Evolutionary conservation across 2,329 filamentous ascomycete genomes (phyloP).

Genomic region (Fusarium chaquense): DNA sequence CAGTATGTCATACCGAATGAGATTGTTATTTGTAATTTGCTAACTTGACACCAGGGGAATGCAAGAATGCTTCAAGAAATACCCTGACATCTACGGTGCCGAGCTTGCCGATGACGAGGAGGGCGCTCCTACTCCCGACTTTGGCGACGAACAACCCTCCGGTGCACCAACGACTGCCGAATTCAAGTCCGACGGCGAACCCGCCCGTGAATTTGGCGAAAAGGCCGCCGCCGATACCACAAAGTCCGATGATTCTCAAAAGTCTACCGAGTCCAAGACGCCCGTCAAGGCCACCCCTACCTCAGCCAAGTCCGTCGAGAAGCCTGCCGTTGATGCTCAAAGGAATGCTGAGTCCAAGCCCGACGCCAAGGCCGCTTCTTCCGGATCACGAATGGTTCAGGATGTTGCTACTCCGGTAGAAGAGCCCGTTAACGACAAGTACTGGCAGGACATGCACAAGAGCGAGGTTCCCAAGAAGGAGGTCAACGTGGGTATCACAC

Average conservation of each 20-base stretch:
- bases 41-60: conserved; percentile 74
- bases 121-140: conserved; percentile 49
- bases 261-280: neutral
- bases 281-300: neutral
- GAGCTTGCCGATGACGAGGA: conserved; percentile 84
- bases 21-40: neutral
- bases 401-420: conserved; percentile 30
- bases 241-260: neutral
- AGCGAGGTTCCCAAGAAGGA: conserved; percentile 27
- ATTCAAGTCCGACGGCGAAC: neutral
- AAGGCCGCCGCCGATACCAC: neutral
- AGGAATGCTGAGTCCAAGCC: neutral
- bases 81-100: conserved; percentile 92
- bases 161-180: conserved; percentile 12
- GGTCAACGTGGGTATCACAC: conserved; percentile 20
- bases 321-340: neutral
- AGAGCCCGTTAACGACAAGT: conserved; percentile 14
- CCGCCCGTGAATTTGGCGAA: neutral
- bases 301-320: neutral
- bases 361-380: neutral
- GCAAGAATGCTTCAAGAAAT: conserved; percentile 95
- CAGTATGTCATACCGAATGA: conserved; percentile 70
- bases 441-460: conserved; percentile 30
- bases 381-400: conserved; percentile 24
- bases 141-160: conserved; percentile 48